Evolutionary conservation across 2,329 filamentous ascomycete species (phyloP).

Genomic region (Allantophomopsis cytisporea): DNA sequence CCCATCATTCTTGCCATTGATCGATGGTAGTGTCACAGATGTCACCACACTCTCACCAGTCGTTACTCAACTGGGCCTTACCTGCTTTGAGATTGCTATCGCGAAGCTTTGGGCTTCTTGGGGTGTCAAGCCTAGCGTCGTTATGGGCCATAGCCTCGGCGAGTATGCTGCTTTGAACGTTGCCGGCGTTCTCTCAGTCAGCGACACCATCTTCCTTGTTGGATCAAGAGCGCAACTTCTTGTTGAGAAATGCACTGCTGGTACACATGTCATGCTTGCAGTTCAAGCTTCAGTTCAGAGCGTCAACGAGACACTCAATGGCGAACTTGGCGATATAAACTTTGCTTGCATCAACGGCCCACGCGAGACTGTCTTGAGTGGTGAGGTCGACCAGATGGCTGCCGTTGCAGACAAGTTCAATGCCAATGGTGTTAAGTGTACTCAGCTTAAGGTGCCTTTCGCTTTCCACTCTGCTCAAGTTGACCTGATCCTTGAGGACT

Average conservation of each 20-base stretch:
- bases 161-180: constrained; percentile 63
- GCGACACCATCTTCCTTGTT: constrained; percentile 60
- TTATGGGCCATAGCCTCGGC: constrained; percentile 51
- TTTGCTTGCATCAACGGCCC: constrained; percentile 65
- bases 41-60: constrained; percentile 32
- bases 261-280: constrained; percentile 54
- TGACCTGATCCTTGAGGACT: constrained; percentile 46
- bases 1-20: constrained; percentile 18
- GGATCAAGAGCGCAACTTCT: constrained; percentile 53
- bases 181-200: constrained; percentile 56
- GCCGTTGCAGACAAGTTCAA: constrained; percentile 32
- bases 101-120: constrained; percentile 40
- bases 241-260: constrained; percentile 46
- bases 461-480: constrained; percentile 55
- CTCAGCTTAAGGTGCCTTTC: constrained; percentile 49
- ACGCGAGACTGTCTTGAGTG: constrained; percentile 60
- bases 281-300: constrained; percentile 26
- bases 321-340: constrained; percentile 28
- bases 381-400: constrained; percentile 38
- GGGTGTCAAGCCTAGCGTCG: constrained; percentile 38
- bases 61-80: constrained; percentile 37
- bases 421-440: constrained; percentile 41
- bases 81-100: constrained; percentile 40
- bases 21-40: constrained; percentile 25
- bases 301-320: constrained; percentile 32